Base-by-base conservation (phyloP, 805 yeast species). In the Zygosaccharomyces bisporus region DNA sequence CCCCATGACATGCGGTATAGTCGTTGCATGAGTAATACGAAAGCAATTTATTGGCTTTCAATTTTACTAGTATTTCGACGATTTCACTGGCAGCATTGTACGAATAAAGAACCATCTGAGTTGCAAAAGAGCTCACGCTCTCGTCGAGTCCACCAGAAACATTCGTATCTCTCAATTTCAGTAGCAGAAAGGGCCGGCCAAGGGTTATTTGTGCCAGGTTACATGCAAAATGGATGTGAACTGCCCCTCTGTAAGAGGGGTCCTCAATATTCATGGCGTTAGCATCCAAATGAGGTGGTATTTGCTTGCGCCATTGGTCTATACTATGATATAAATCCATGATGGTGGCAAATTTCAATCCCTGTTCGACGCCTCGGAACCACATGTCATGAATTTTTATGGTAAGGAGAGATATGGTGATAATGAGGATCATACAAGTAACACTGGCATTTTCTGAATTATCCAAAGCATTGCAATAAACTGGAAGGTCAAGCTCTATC, bases 351-450 rank as follows among this genome's bases (percentile, higher is more conserved):
- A 44, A 44, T 18, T 43, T 43, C 39, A 44, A 25, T 12, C 44
- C 47, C 21, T 44, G 34, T 24, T 39, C 27, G 19, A 24, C 44
- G 25, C 47, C 34, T 39, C 44, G 41, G 20, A 44, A 44, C 44
- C 47, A 44, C 47, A 44, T 32, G 19, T 39, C 44, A 32, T 44
- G 47, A 14, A 44, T 44, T 17, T 44, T 44, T 7, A 44, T 44
- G 8, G 47, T 44, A 17, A 44, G 33, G 39, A 44, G 44, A 32
- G 47, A 44, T 33, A 44, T 40, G 5, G 44, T 44, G 17, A 44
- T 39, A 34, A 39, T 44, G 34, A 44, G 47, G 4, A 34, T 33
- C 47, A 44, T 34, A 39, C 47, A 44, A 24, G 39, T 39, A 33
- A 44, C 47, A 33, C 38, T 34, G 7, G 47, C 44, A 17, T 44